Evolutionary conservation across 2,329 filamentous ascomycete species (phyloP).

Genomic region (Aspergillus ibericus): DNA sequence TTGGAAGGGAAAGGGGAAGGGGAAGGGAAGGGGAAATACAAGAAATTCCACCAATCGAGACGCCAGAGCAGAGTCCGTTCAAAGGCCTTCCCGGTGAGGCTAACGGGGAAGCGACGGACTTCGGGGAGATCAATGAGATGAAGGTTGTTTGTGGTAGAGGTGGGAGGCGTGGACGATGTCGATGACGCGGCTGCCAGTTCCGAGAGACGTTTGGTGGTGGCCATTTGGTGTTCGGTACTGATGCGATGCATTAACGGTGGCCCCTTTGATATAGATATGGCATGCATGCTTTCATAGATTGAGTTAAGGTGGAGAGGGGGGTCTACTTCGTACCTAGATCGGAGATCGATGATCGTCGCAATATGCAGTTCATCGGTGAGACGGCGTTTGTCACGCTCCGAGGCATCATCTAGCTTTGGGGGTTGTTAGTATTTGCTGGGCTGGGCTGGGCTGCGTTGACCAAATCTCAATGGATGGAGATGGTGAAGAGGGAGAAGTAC

Average conservation of each 20-base stretch:
- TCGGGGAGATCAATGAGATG: conserved; percentile 64
- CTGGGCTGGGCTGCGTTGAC: too few relatives aligned
- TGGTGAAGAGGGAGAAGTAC: conserved; percentile 44
- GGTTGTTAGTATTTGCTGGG: not conserved
- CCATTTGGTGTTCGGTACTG: conserved; percentile 72
- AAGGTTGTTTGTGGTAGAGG: conserved; percentile 34
- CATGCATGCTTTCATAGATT: too few relatives aligned
- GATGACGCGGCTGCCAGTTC: conserved; percentile 35
- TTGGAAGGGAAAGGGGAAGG: too few relatives aligned
- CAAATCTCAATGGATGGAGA: not conserved
- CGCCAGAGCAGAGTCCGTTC: conserved; percentile 67
- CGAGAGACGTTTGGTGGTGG: conserved; percentile 61
- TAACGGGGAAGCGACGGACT: conserved; percentile 65
- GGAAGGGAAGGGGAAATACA: conserved; percentile 47
- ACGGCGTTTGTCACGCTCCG: conserved; percentile 60
- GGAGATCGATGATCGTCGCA: conserved; percentile 73
- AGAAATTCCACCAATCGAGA: conserved; percentile 65
- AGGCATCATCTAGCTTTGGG: conserved; percentile 64
- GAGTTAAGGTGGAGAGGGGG: not conserved
- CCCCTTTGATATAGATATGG: not conserved
- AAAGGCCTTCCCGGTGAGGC: conserved; percentile 71
- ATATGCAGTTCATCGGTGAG: conserved; percentile 64
- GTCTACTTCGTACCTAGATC: conserved; percentile 73
- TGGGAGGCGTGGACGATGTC: conserved; percentile 61
- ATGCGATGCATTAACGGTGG: conserved; percentile 4